phyloP scores from a whole-genome alignment of 2,329 filamentous ascomycete genomes.

The Cordyceps cateniannulata region DNA sequence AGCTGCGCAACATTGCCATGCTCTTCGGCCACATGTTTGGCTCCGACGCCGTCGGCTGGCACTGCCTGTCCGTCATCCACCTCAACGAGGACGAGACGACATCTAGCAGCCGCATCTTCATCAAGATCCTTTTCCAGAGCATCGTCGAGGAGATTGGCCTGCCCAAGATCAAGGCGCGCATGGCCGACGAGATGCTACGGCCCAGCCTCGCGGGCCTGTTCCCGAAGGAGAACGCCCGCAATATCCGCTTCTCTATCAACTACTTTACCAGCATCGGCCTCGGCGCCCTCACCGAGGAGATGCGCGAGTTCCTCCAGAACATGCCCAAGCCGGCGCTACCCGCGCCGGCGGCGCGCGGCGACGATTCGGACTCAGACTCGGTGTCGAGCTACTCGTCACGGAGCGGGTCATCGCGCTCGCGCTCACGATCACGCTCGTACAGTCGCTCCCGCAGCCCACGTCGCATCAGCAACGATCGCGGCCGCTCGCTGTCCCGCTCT shows the following conservation, averaged over 20 bases:
- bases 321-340: slow-evolving; percentile 78
- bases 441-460: slow-evolving; percentile 18
- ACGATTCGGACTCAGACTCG: slow-evolving; percentile 61
- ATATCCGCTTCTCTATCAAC: slow-evolving; percentile 96
- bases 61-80: slow-evolving; percentile 76
- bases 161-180: slow-evolving; percentile 65
- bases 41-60: slow-evolving; percentile 87
- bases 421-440: slow-evolving; percentile 37
- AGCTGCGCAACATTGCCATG: slow-evolving; percentile 86
- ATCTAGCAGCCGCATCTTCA: slow-evolving; percentile 91
- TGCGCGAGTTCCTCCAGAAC: slow-evolving; percentile 86
- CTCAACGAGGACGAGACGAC: slow-evolving; percentile 97
- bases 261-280: slow-evolving; percentile 98
- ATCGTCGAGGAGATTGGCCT: slow-evolving; percentile 82
- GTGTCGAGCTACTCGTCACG: slow-evolving; percentile 76
- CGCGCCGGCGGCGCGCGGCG: slow-evolving; percentile 46
- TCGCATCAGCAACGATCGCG: slow-evolving; percentile 17
- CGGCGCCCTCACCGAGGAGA: slow-evolving; percentile 88
- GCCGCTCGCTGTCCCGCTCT: slow-evolving; percentile 24
- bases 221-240: slow-evolving; percentile 79
- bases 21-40: slow-evolving; percentile 91
- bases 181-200: slow-evolving; percentile 72
- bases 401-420: slow-evolving; percentile 46
- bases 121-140: slow-evolving; percentile 96
- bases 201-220: slow-evolving; percentile 81